These are phyloP conservation scores for Sporisorium sorghi DNA, from an alignment of 1,284 basidiomycete species.

Conservation along the genomic window DNA sequence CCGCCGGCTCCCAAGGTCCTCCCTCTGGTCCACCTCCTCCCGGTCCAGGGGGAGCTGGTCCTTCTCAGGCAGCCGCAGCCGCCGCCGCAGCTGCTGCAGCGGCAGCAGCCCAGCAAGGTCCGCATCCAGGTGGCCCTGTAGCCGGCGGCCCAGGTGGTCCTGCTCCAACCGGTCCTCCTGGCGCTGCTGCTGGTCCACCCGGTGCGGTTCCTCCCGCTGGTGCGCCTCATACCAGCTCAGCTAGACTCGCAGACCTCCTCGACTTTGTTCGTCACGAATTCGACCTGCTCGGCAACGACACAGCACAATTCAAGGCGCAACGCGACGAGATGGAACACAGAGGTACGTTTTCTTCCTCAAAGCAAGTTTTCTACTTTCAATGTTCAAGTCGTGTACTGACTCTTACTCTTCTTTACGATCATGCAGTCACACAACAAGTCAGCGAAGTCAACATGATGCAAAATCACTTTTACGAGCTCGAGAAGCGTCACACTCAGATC, in stretches of 20 bases:
- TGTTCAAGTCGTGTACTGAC: background rate
- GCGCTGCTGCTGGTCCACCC: slow-evolving; percentile 41
- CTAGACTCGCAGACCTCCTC: slow-evolving; percentile 80
- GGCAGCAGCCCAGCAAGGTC: slow-evolving; percentile 38
- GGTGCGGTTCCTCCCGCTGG: slow-evolving; percentile 39
- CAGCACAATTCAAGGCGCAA: slow-evolving; percentile 78
- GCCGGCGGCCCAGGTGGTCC: slow-evolving; percentile 44
- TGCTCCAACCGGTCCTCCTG: slow-evolving; percentile 35
- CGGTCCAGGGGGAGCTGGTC: slow-evolving; percentile 41
- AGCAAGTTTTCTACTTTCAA: background rate
- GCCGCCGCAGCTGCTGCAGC: slow-evolving; percentile 42
- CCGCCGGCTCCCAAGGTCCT: slow-evolving; percentile 41
- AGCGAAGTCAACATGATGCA: slow-evolving; percentile 64
- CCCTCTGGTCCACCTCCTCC: slow-evolving; percentile 43
- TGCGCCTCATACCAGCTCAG: slow-evolving; percentile 47
- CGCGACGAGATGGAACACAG: slow-evolving; percentile 90
- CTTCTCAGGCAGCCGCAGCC: slow-evolving; percentile 44
- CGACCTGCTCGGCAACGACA: slow-evolving; percentile 80
- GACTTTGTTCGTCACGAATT: slow-evolving; percentile 88
- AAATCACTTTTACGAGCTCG: slow-evolving; percentile 80
- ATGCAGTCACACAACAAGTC: slow-evolving; percentile 54
- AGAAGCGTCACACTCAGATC: slow-evolving; percentile 78
- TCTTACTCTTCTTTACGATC: background rate
- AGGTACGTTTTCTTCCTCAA: slow-evolving; percentile 74
- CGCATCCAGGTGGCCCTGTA: slow-evolving; percentile 44